Base-by-base conservation (phyloP, 495 filamentous ascomycete genomes). In the Lindgomyces ingoldianus region DNA sequence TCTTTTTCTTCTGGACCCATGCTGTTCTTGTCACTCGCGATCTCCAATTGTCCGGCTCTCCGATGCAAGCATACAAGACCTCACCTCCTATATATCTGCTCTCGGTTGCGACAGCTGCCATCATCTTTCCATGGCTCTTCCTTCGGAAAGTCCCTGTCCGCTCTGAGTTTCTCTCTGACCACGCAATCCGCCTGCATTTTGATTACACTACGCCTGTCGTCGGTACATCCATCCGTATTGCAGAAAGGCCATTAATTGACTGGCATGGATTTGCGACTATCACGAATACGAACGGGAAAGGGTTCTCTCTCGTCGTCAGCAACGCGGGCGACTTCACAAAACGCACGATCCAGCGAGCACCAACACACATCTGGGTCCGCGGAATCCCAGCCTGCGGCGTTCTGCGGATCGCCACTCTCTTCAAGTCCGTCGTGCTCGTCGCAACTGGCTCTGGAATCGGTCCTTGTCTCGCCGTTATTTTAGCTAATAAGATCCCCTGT, bases 1-100 rank as follows among this genome's bases (percentile, higher is more conserved):
- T 85, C 11, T 75, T 74, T 16, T 69, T 84, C 12, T 73, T 77
- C 45, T 76, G 53, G 65, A 21, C 41, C 21, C 69, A 72, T 30
- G 58, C 58, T 25, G 59, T 69, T 33, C 25, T 60, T 19, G 52
- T 46, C 6, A 60, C 56, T 0, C 29, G 39, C 18, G 50, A 62
- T n/a, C 46, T 62, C 16, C 30, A 22, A 36, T 33, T 16, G 29
- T n/a, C 18, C 24, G 24, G 44, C 11, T 41, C 69, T 2, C 45
- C 53, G 1, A 46, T 42, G 29, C n/a, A 54, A n/a, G 53, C 63
- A 11, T 60, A 68, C 39, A n/a, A 54, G n/a, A 18, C 24, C 14
- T 62, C 62, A 1, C 63, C 62, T 8, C 29, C 53, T 12, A 68
- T 72, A 48, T 72, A 62, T 61, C 55, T 65, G n/a, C 49, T 72